Base-by-base conservation (phyloP, 2,329 filamentous ascomycete genomes). In the Colletotrichum musae region DNA sequence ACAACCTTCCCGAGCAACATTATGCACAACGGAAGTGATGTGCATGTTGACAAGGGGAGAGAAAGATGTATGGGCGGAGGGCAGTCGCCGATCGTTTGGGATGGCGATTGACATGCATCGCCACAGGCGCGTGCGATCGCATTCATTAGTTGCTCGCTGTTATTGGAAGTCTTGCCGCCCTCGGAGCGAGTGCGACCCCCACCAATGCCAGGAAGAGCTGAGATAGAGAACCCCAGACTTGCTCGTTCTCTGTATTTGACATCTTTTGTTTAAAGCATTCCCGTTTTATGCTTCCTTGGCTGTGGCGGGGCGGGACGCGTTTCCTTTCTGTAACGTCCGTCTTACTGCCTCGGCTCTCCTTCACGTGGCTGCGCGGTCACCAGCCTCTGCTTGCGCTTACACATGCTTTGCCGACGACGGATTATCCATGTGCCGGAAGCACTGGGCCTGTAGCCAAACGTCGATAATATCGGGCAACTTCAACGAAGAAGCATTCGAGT, bases 281-380 rank as follows among this genome's bases (percentile, higher is more conserved):
- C 36, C 56, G 21, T 21, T 13, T 9, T 26, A 53, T 59, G 39
- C 32, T 65, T 60, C 1, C 63, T 43, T 54, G 58, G 57, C 18
- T 61, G 57, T 43, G 57, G 58, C 48, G 63, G 48, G 50, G 63
- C 62, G 24, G 48, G 48, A 26, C 18, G 50, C 32, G 64, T 67
- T 60, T 62, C 64, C 56, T 13, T n/a, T 52, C 64, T 63, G 52
- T 52, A 52, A 63, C 58, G 24, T 18, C 9, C 12, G 18, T 39
- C 16, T 57, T 36, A 62, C 58, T 67, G 64, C 58, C 64, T 67
- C 64, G 64, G 64, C 54, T 26, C 6, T 16, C 9, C 24, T 67
- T 52, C 64, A 67, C 58, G 58, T 67, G 64, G 51, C 7, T 45
- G 50, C 21, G 15, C 26, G 18, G 13, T 24, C 13, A 47, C 18